These are phyloP conservation scores for Hordeum pubiflorum DNA, from an alignment of 202 grass and related monocot genomes.

Conservation along the genomic window DNA sequence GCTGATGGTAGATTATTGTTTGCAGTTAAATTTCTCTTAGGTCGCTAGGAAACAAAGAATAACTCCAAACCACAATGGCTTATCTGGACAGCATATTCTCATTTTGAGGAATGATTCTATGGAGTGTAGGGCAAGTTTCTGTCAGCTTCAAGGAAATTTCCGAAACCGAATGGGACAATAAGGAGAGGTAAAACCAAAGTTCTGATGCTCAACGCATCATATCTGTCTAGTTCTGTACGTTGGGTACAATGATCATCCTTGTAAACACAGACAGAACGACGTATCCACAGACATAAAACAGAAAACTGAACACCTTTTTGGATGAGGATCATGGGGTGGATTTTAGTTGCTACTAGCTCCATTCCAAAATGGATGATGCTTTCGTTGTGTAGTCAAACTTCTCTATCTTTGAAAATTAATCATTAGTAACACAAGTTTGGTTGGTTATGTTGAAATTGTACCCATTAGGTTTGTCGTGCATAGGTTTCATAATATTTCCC, in stretches of 20 bases:
- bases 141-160: neutral
- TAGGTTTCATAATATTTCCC: neutral
- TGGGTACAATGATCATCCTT: neutral
- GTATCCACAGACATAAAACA: neutral
- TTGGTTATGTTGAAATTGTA: neutral
- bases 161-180: neutral
- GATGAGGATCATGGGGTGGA: neutral
- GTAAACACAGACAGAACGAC: neutral
- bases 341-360: neutral
- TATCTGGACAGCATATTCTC: neutral
- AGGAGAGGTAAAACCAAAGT: neutral
- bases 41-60: neutral
- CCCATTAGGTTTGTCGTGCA: neutral
- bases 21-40: neutral
- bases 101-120: conserved; percentile 1
- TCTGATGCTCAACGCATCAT: neutral
- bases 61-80: neutral
- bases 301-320: neutral
- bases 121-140: conserved; percentile 6
- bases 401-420: neutral
- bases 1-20: neutral
- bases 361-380: neutral
- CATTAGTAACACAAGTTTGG: neutral
- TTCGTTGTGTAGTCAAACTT: neutral
- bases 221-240: neutral